Evolutionary conservation across 1,284 basidiomycete species (phyloP).

Genomic region (Cryptococcus jaspeensis): DNA sequence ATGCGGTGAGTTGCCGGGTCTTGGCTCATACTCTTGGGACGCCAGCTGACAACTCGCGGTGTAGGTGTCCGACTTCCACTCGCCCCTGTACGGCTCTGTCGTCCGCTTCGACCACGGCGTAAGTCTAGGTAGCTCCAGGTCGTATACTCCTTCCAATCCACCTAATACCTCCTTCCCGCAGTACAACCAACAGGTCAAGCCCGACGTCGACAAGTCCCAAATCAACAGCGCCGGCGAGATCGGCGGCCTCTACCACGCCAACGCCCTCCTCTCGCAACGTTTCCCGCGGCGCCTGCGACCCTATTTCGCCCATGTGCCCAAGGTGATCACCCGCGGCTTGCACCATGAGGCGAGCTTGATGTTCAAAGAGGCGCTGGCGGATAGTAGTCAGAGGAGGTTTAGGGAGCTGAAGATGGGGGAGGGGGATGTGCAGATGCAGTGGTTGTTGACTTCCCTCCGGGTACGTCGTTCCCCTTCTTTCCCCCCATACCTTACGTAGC

Average conservation of each 20-base stretch:
- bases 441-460: slow-evolving; percentile 38
- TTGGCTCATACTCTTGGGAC: too few species aligned
- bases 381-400: slow-evolving; percentile 37
- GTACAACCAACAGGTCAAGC: slow-evolving; percentile 40
- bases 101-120: slow-evolving; percentile 43
- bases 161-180: background rate
- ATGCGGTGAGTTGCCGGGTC: slow-evolving; percentile 27
- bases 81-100: slow-evolving; percentile 44
- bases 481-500: background rate
- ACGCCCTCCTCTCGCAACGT: slow-evolving; percentile 41
- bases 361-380: slow-evolving; percentile 38
- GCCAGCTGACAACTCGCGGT: too few species aligned
- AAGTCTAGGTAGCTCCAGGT: slow-evolving; percentile 1
- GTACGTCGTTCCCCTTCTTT: slow-evolving; percentile 17
- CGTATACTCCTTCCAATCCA: background rate
- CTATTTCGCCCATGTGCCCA: slow-evolving; percentile 47
- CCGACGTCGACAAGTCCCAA: slow-evolving; percentile 28
- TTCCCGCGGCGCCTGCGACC: slow-evolving; percentile 44
- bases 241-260: slow-evolving; percentile 47
- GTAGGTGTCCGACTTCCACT: slow-evolving; percentile 44
- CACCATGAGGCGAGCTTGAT: slow-evolving; percentile 48
- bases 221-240: slow-evolving; percentile 43
- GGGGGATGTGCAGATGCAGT: slow-evolving; percentile 47
- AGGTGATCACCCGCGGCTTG: slow-evolving; percentile 42
- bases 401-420: slow-evolving; percentile 38